These are phyloP conservation scores for Modicella reniformis DNA, from an alignment of 371 early-diverging fungal genomes.

Conservation along the genomic window DNA sequence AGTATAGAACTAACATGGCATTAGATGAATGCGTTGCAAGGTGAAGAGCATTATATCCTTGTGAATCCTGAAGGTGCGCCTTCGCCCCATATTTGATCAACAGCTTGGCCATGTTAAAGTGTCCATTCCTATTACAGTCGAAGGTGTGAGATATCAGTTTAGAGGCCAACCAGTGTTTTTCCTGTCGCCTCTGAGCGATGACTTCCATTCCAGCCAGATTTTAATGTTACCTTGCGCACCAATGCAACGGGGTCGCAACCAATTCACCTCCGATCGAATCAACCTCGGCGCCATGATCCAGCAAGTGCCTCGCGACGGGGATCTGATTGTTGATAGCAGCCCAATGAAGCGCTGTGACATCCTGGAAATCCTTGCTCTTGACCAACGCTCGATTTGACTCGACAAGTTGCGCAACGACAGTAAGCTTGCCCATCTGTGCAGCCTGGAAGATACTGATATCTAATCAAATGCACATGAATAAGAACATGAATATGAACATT, in stretches of 20 bases:
- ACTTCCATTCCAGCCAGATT: no score
- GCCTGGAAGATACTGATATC: slow-evolving; percentile 72
- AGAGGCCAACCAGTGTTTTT: no score
- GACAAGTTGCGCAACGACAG: slow-evolving; percentile 60
- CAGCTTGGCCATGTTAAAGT: slow-evolving; percentile 76
- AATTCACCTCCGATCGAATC: slow-evolving; percentile 83
- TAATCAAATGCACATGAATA: slow-evolving; percentile 38
- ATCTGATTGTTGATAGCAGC: slow-evolving; percentile 83
- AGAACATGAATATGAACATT: no score
- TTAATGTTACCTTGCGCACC: slow-evolving; percentile 76
- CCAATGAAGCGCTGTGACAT: slow-evolving; percentile 82
- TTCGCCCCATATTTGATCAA: slow-evolving; percentile 84
- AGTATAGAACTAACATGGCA: slow-evolving; percentile 76
- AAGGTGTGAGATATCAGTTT: neutral
- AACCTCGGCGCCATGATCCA: slow-evolving; percentile 83
- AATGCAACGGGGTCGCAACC: slow-evolving; percentile 88
- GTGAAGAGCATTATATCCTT: slow-evolving; percentile 92
- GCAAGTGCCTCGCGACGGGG: slow-evolving; percentile 76
- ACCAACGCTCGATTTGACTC: slow-evolving; percentile 60
- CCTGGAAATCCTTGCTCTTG: slow-evolving; percentile 70
- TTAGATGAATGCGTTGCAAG: slow-evolving; percentile 90
- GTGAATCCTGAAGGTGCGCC: slow-evolving; percentile 76
- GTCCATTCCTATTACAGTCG: slow-evolving; percentile 66
- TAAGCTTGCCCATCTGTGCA: slow-evolving; percentile 74
- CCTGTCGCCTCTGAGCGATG: no score